Evolutionary conservation across 1,284 basidiomycete genomes (phyloP), one percentile per base, ranked within the genome.

Genomic region (Leccinum griseonigrum): DNA sequence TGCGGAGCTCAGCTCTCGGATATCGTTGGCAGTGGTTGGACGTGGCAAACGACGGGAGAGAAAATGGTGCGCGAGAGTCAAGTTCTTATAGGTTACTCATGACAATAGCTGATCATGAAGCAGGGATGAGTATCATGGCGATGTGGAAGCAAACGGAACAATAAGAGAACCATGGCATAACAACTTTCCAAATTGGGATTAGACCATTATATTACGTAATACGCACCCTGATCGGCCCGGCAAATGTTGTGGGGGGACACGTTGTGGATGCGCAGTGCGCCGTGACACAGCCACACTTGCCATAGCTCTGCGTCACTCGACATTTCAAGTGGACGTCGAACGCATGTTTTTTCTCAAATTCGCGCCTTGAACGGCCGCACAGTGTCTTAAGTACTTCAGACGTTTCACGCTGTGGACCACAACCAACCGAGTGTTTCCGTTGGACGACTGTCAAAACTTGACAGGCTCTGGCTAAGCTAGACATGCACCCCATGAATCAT

Each of bases 201-300:
- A 26, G 31, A 48, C 38, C 14, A 48, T 60, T 66, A 29, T 60
- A 8, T 58, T 48, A 29, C n/a, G 28, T 56, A 46, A 46, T 22
- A 22, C 6, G 22, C 22, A 22, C 22, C 22, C 22, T 22, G 22
- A 22, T 46, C 40, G 40, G 40, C 40, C 40, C 40, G 40, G 40
- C 5, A 18, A 43, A 43, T 43, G 5, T 43, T 22, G 40, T 43
- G 40, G 40, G 16, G 43, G 16, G 43, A 46, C 46, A 48, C 46
- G 46, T 48, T 46, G 43, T 22, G 43, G 43, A 4, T 46, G 43
- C 43, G 43, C 18, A 46, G 43, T 46, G n/a, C 8, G 50, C 28
- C 8, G 26, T 31, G 32, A 43, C 53, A 72, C 67, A 65, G 67
- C 67, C 67, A 70, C 66, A 70, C 66, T 16, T 0, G 3, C 16